Conservation (phyloP, 1,139 yeast species). For the Debaryomycetaceae sp. region DNA sequence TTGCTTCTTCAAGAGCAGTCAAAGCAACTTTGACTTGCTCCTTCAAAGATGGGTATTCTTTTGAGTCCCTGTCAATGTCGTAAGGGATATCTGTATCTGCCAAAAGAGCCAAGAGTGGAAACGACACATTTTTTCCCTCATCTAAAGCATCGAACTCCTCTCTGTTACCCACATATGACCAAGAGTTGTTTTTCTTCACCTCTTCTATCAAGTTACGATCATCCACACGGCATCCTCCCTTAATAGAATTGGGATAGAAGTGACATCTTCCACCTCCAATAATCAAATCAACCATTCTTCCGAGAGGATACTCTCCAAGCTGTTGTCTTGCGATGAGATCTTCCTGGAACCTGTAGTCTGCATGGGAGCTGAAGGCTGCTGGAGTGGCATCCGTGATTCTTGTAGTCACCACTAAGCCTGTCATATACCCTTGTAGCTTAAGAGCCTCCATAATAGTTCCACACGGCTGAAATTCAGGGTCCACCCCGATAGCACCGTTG, state of each 20-base stretch:
- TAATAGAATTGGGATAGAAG: slow-evolving; percentile 44
- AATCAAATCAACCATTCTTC: slow-evolving; percentile 73
- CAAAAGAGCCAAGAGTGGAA: slow-evolving; percentile 71
- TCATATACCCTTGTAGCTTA: slow-evolving; percentile 67
- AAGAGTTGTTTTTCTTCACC: slow-evolving; percentile 51
- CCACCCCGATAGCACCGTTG: slow-evolving; percentile 83
- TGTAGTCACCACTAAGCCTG: slow-evolving; percentile 87
- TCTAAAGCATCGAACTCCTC: slow-evolving; percentile 49
- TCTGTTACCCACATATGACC: slow-evolving; percentile 63
- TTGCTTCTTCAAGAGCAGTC: slow-evolving; percentile 58
- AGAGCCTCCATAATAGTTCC: slow-evolving; percentile 85
- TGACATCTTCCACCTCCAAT: slow-evolving; percentile 90
- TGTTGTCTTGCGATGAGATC: slow-evolving; percentile 84
- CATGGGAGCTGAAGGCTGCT: slow-evolving; percentile 81
- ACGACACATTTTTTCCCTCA: slow-evolving; percentile 55
- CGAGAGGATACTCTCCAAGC: slow-evolving; percentile 73
- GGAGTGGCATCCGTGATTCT: slow-evolving; percentile 77
- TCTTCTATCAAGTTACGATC: slow-evolving; percentile 58
- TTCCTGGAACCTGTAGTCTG: slow-evolving; percentile 66
- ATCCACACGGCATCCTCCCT: slow-evolving; percentile 67
- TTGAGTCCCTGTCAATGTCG: slow-evolving; percentile 65
- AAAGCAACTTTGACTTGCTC: slow-evolving; percentile 73
- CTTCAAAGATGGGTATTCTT: slow-evolving; percentile 64
- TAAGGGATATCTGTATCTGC: slow-evolving; percentile 76
- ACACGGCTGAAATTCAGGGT: slow-evolving; percentile 58